phyloP scores from a whole-genome alignment of 2,329 filamentous ascomycete species.

The Fusarium subglutinans region DNA sequence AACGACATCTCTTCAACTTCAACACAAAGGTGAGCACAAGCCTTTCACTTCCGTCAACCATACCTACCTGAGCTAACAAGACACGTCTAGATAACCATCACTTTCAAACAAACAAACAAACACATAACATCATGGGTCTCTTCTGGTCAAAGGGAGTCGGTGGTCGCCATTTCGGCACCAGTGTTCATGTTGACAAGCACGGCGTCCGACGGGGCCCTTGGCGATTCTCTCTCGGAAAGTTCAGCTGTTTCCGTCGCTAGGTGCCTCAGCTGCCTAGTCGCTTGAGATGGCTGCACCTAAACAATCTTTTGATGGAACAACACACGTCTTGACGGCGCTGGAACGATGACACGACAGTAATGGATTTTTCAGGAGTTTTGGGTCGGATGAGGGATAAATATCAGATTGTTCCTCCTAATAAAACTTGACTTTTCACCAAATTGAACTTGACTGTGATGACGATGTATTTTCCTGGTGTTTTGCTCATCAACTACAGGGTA shows the following conservation, averaged over 20 bases:
- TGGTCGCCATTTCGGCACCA: constrained; percentile 61
- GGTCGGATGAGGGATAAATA: neutral
- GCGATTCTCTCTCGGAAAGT: constrained; percentile 60
- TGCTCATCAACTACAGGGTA: constrained; percentile 16
- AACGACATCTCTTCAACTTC: constrained; percentile 19
- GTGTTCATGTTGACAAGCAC: constrained; percentile 55
- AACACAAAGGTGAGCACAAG: constrained; percentile 2
- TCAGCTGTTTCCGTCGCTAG: constrained; percentile 59
- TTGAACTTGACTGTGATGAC: neutral
- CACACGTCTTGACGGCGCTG: neutral
- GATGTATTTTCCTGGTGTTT: neutral
- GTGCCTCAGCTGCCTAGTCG: neutral
- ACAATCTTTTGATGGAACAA: neutral
- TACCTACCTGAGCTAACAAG: neutral
- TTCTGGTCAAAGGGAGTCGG: constrained; percentile 59
- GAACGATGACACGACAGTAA: constrained; percentile 18
- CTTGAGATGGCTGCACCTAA: neutral
- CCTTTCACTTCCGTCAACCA: too few relatives aligned
- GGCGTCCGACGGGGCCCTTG: constrained; percentile 61
- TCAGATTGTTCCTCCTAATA: constrained; percentile 10
- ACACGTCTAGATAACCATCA: neutral
- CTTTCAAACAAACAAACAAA: neutral
- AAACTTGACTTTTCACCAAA: neutral
- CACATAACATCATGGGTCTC: constrained; percentile 53
- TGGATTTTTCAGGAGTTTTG: constrained; percentile 19